Conservation (phyloP, 805 yeast species). For the Candida vaughaniae region DNA sequence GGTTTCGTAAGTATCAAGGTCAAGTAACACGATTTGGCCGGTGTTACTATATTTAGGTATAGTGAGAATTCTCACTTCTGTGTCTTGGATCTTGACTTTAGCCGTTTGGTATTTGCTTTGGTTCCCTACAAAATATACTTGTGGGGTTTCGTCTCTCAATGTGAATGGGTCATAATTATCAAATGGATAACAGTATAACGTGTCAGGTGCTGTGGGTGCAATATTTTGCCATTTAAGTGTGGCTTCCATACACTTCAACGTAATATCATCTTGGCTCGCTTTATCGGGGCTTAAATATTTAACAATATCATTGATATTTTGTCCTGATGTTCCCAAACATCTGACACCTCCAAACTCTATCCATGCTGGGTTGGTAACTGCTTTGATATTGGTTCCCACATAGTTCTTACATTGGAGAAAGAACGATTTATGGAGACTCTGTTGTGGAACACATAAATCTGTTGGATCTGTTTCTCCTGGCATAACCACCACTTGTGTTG, state of each 20-base stretch:
- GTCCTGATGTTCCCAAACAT: constrained; percentile 78
- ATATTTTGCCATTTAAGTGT: constrained; percentile 82
- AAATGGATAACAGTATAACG: constrained; percentile 86
- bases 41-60: constrained; percentile 71
- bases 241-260: constrained; percentile 47
- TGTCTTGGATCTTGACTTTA: constrained; percentile 17
- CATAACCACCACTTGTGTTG: constrained; percentile 72
- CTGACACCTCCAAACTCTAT: constrained; percentile 51
- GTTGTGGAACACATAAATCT: constrained; percentile 85
- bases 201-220: constrained; percentile 95
- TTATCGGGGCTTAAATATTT: constrained; percentile 51
- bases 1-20: constrained; percentile 34
- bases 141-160: constrained; percentile 70
- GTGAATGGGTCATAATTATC: constrained; percentile 76
- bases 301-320: constrained; percentile 73
- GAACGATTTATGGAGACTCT: constrained; percentile 78
- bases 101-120: constrained; percentile 62
- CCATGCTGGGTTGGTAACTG: constrained; percentile 68
- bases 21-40: constrained; percentile 44
- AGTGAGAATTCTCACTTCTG: constrained; percentile 51
- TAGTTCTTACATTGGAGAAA: constrained; percentile 49
- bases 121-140: constrained; percentile 84
- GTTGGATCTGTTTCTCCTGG: constrained; percentile 88
- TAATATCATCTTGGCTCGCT: constrained; percentile 42
- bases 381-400: constrained; percentile 30